Evolutionary conservation across 192 early-diverging fungal genomes (phyloP).

Genomic region (Backusella luteola): DNA sequence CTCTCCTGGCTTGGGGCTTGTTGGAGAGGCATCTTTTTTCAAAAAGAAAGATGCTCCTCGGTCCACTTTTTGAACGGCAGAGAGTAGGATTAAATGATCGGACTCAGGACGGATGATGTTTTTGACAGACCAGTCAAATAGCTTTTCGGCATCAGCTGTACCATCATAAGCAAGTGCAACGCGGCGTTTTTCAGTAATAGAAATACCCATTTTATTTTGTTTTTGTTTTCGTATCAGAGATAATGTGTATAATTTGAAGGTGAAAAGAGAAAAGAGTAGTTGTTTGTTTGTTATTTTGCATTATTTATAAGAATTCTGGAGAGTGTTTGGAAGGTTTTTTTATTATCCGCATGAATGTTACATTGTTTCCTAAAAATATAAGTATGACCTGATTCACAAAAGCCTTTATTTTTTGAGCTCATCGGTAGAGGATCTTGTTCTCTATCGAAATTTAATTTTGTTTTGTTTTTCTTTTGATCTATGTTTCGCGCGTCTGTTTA

Average conservation of each 20-base stretch:
- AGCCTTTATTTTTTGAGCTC: not conserved
- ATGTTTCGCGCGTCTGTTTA: not conserved
- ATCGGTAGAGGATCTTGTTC: not conserved
- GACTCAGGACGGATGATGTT: slow-evolving; percentile 27
- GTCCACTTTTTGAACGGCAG: slow-evolving; percentile 11
- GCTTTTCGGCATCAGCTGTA: slow-evolving; percentile 23
- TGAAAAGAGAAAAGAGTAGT: not conserved
- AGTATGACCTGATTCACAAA: not conserved
- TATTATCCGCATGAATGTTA: not conserved
- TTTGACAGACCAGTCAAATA: slow-evolving; percentile 34
- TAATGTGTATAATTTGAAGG: not conserved
- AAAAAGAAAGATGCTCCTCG: not conserved
- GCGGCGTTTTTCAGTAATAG: slow-evolving; percentile 27
- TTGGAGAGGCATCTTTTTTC: not conserved
- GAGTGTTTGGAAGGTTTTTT: not conserved
- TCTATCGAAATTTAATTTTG: not conserved
- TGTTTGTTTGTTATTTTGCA: not conserved
- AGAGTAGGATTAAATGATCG: slow-evolving; percentile 22
- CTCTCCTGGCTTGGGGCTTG: not conserved
- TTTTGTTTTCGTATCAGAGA: not conserved
- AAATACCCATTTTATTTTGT: slow-evolving; percentile 1
- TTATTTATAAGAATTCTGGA: not conserved
- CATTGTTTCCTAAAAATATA: not conserved
- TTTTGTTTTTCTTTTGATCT: not conserved
- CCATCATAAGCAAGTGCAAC: slow-evolving; percentile 36